A percentile compares a stretch with the other conserved stretches of the same genome.
Evolutionary conservation across 2,329 filamentous ascomycete genomes (phyloP).

Genomic region (Penicillium digitatum): DNA sequence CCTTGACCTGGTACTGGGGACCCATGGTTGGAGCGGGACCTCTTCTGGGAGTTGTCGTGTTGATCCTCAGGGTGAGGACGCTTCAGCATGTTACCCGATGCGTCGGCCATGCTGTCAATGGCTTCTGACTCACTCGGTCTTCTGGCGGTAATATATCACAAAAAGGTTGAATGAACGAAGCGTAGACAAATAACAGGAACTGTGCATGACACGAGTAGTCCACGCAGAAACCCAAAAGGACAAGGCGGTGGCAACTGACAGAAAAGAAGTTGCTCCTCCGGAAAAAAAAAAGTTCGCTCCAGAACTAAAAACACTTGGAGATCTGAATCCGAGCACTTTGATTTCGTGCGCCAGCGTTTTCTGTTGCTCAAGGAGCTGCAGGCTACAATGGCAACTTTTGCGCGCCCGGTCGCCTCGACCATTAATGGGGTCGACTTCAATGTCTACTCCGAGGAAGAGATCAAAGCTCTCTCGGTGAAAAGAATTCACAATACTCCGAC

Average conservation of each 20-base stretch:
- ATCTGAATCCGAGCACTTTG: slow-evolving; percentile 24
- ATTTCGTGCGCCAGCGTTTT: slow-evolving; percentile 33
- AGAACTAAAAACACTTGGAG: slow-evolving; percentile 31
- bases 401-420: slow-evolving; percentile 76
- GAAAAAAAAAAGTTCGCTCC: slow-evolving; percentile 32
- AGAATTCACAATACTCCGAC: slow-evolving; percentile 88
- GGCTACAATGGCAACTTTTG: slow-evolving; percentile 44
- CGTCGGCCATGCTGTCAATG: slow-evolving; percentile 40
- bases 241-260: slow-evolving; percentile 35
- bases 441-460: slow-evolving; percentile 76
- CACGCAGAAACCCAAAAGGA: slow-evolving; percentile 14
- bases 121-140: slow-evolving; percentile 9
- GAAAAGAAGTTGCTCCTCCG: slow-evolving; percentile 29
- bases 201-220: not conserved
- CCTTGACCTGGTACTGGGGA: slow-evolving; percentile 44
- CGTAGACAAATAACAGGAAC: not conserved
- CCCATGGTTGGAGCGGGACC: slow-evolving; percentile 49
- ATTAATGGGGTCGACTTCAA: slow-evolving; percentile 87
- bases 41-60: slow-evolving; percentile 45
- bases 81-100: slow-evolving; percentile 45
- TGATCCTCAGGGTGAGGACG: slow-evolving; percentile 48
- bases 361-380: slow-evolving; percentile 35
- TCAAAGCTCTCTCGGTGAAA: slow-evolving; percentile 86
- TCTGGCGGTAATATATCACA: not conserved
- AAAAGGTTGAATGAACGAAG: not conserved